Base-by-base conservation (phyloP, 169 alveolate genomes). In the Babesia bovis region DNA sequence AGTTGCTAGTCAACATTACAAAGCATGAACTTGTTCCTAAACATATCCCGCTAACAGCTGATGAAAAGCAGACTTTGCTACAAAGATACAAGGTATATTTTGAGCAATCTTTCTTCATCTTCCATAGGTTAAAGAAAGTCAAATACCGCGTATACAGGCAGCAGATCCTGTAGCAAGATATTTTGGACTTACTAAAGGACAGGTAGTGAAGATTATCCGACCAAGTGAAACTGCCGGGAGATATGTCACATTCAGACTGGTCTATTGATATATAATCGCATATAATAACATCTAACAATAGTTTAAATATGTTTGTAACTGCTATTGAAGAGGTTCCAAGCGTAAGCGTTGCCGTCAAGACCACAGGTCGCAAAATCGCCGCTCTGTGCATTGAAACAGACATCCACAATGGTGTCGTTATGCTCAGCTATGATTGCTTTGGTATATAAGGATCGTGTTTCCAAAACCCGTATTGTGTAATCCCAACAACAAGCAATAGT, bases 201-300 rank as follows among this genome's bases (percentile, higher is more conserved):
- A 95, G 89, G 98, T 97, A 49, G 98, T 96, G 68, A 97, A 97
- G 85, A 96, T 97, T 61, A 94, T 96, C 45, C 90, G 99, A 58
- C 98, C 97, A 23, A 90, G 97, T 52, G 99, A 97, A 79, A 96
- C 99, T n/a, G 99, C 99, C 3, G 99, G 99, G n/a, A 88, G 98
- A 84, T 97, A 96, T 85, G 97, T 96, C 63, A 97, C 99, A 19
- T 97, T 78, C 77, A 68, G 87, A 60, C 71, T 78, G 21, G 87
- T 78, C 4, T 65, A 53, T 21, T 78, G 66, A 70, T 10, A 19
- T 21, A 6, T 3, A n/a, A 38, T 59, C 51, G 50, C 65, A 47
- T 25, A 36, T 21, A 40, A 52, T 44, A 10, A 2, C 23, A n/a
- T 7, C 2, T 10, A 10, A 7, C 17, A n/a, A 32, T 3, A 7